phyloP scores from a whole-genome alignment of 306 rosid genomes.

The Rosa lucieae region DNA sequence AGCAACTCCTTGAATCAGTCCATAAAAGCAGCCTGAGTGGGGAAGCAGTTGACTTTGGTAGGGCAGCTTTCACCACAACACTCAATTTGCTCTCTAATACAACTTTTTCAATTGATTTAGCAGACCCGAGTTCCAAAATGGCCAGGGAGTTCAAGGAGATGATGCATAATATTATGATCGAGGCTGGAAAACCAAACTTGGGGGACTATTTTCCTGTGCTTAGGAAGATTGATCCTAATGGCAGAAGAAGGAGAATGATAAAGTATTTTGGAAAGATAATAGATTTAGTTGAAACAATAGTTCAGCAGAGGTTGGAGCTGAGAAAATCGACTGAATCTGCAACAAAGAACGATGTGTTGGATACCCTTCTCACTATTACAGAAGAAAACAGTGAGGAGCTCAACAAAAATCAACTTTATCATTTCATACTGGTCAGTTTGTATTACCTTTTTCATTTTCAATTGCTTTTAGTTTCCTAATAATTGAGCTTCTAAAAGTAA shows the following conservation, averaged over 20 bases:
- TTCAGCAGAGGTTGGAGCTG: constrained; percentile 31
- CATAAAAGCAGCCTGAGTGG: constrained; percentile 7
- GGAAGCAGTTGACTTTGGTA: constrained; percentile 31
- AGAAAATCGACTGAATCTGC: constrained; percentile 8
- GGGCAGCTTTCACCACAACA: constrained; percentile 28
- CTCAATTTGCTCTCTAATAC: constrained; percentile 41
- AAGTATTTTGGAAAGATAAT: constrained; percentile 19
- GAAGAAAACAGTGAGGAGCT: constrained; percentile 33
- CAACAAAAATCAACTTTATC: constrained; percentile 23
- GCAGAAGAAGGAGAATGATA: constrained; percentile 14
- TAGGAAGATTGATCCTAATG: constrained; percentile 42
- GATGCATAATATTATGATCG: constrained; percentile 26
- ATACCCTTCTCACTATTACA: constrained; percentile 37
- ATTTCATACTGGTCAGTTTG: constrained; percentile 32
- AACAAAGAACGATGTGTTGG: constrained; percentile 32
- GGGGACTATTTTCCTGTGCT: constrained; percentile 42
- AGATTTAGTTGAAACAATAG: constrained; percentile 7
- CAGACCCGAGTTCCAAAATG: constrained; percentile 29
- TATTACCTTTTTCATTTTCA: not conserved
- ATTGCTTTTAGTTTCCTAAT: too few species aligned
- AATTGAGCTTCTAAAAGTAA: too few species aligned
- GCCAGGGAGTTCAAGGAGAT: constrained; percentile 34
- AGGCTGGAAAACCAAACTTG: constrained; percentile 40
- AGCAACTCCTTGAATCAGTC: constrained; percentile 15
- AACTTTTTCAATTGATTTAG: constrained; percentile 40